A percentile compares a stretch with the other conserved stretches of the same genome.
Conservation (phyloP, 176 grass and related monocot species). For the Triticum turgidum region DNA sequence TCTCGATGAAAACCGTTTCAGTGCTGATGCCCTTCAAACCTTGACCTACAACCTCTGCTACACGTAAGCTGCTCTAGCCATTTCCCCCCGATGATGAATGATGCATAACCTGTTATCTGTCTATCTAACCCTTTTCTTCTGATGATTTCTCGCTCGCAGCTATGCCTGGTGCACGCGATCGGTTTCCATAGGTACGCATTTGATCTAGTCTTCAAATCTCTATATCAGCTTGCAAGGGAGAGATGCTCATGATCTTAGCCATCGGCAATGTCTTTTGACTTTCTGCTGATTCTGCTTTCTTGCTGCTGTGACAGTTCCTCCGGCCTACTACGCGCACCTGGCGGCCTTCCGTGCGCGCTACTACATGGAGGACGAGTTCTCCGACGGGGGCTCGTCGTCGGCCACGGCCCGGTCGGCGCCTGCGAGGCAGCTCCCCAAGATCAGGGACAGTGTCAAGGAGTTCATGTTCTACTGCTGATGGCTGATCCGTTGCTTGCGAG, state of each 20-base stretch:
- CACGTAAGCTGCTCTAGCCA: slow-evolving; percentile 22
- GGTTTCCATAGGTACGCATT: slow-evolving; percentile 68
- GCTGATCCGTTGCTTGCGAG: background rate
- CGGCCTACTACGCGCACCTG: slow-evolving; percentile 80
- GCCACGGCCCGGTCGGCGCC: background rate
- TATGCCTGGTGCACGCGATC: slow-evolving; percentile 84
- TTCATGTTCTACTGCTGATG: slow-evolving; percentile 82
- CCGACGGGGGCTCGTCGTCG: slow-evolving; percentile 34
- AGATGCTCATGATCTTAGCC: background rate
- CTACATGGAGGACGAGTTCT: slow-evolving; percentile 50
- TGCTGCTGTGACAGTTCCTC: slow-evolving; percentile 47
- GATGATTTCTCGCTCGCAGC: slow-evolving; percentile 15
- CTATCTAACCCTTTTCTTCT: background rate
- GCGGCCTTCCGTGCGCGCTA: slow-evolving; percentile 65
- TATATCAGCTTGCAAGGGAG: background rate
- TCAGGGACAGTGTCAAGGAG: slow-evolving; percentile 60
- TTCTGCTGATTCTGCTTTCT: background rate
- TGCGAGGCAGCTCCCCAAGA: slow-evolving; percentile 40
- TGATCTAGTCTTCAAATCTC: background rate
- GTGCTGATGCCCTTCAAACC: slow-evolving; percentile 64
- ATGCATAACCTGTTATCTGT: background rate
- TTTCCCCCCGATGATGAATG: background rate
- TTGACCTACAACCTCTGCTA: slow-evolving; percentile 87
- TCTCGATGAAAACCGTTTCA: slow-evolving; percentile 69
- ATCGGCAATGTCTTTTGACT: background rate